Evolutionary conservation across 2,329 filamentous ascomycete species (phyloP), one percentile per base, ranked within the genome.

Genomic region (Fusarium annulatum): DNA sequence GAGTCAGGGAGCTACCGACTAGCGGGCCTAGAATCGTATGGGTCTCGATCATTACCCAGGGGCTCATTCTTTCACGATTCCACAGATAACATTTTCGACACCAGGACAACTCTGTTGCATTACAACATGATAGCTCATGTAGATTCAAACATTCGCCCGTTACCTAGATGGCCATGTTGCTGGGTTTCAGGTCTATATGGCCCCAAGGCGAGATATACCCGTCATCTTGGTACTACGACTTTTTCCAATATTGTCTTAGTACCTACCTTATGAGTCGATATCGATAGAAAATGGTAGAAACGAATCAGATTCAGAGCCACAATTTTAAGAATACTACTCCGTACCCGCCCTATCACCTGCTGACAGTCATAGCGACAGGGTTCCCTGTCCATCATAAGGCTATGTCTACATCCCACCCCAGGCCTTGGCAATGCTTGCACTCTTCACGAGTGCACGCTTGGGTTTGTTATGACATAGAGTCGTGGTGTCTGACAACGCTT

Each of bases 301-400:
- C 42, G 41, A 52, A 67, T 45, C 38, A 36, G 26, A 41, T 38
- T 26, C 36, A 28, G 48, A 33, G 58, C 70, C 48, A 62, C 61
- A 63, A 28, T 65, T 64, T 53, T 30, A 68, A 49, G 28, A 63
- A 18, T 36, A 36, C 39, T 36, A 42, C 33, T 33, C 33, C 33
- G 33, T 33, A 33, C 45, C 28, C 28, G 43, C 34, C 49, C 55
- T 55, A 39, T 57, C 58, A 60, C 46, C 57, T 63, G 75, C 73
- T 77, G 71, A 71, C 73, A 52, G 52, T 64, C 57, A 71, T 69
- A 70, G 41, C 51, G 65, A 57, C 58, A 52, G 42, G 48, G 28
- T 41, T 61, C 71, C 73, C 67, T 75, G 75, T 63, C 65, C 65
- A 55, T 65, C 61, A 69, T 77, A 77, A 71, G 75, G 75, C 73